Evolutionary conservation across 257 asterid species (phyloP).

Genomic region (Primulina eburnea): DNA sequence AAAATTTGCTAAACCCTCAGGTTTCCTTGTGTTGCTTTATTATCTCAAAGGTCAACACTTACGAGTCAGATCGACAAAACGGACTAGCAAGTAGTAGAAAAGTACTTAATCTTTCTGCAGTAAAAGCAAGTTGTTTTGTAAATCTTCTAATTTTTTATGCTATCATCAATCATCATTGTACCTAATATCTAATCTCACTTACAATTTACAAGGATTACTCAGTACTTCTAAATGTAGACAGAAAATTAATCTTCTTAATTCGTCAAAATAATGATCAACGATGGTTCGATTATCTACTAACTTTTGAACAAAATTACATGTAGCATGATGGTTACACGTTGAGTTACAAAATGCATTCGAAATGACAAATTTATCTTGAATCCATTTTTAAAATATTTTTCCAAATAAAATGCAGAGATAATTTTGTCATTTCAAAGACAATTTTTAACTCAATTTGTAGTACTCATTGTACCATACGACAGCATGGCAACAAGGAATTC

Average conservation of each 20-base stretch:
- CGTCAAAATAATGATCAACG: neutral
- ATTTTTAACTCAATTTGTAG: no score
- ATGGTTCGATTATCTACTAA: neutral
- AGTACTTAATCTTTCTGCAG: conserved; percentile 69
- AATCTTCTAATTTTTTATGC: conserved; percentile 58
- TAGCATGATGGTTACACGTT: no score
- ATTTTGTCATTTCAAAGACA: no score
- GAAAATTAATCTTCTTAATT: neutral
- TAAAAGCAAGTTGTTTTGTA: conserved; percentile 43
- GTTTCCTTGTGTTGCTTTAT: conserved; percentile 13
- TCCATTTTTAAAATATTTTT: no score
- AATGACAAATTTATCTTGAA: no score
- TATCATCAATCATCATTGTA: conserved; percentile 42
- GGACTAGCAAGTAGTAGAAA: conserved; percentile 4
- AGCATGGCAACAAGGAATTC: no score
- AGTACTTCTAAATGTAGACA: neutral
- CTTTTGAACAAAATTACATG: neutral
- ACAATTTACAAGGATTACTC: neutral
- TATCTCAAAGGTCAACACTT: conserved; percentile 5
- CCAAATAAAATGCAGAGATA: no score
- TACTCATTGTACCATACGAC: no score
- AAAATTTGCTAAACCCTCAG: conserved; percentile 1
- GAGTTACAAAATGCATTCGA: no score
- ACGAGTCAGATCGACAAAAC: conserved; percentile 15
- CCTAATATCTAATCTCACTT: neutral